phyloP scores from a whole-genome alignment of 352 stramenopile species.

The Phytophthora litchii region DNA sequence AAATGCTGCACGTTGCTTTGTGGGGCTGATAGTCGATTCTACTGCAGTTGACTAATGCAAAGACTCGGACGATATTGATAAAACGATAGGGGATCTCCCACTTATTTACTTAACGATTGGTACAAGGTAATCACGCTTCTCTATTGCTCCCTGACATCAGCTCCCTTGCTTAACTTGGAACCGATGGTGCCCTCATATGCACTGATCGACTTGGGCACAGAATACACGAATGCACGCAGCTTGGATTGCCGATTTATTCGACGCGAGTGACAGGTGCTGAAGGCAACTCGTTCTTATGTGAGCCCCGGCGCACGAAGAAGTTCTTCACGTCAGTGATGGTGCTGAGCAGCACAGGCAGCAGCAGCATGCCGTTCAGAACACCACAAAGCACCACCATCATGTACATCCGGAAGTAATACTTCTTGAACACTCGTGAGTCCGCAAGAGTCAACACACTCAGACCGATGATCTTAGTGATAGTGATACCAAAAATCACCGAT shows the following conservation, averaged over 20 bases:
- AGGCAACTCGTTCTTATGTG: constrained; percentile 23
- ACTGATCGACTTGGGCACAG: constrained; percentile 21
- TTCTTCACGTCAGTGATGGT: constrained; percentile 52
- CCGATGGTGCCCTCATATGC: constrained; percentile 19
- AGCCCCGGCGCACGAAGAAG: constrained; percentile 44
- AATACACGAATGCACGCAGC: constrained; percentile 12
- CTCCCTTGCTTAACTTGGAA: neutral
- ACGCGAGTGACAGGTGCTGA: constrained; percentile 38
- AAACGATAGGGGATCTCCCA: constrained; percentile 5
- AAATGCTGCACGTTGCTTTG: too few relatives aligned
- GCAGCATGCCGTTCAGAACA: constrained; percentile 75
- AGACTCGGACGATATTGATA: neutral
- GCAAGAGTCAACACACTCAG: constrained; percentile 83
- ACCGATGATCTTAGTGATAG: constrained; percentile 86
- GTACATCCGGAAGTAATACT: constrained; percentile 94
- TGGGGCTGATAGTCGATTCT: too few relatives aligned
- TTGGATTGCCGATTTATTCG: constrained; percentile 22
- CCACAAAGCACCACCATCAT: constrained; percentile 85
- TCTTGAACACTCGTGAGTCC: constrained; percentile 86
- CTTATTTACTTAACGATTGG: constrained; percentile 30
- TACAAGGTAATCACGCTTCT: constrained; percentile 31
- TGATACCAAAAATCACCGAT: constrained; percentile 87
- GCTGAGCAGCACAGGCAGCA: constrained; percentile 71
- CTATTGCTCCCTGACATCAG: constrained; percentile 15
- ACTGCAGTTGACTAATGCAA: neutral